Evolutionary conservation across 192 early-diverging fungal genomes (phyloP).

Genomic region (Backusella westeae): DNA sequence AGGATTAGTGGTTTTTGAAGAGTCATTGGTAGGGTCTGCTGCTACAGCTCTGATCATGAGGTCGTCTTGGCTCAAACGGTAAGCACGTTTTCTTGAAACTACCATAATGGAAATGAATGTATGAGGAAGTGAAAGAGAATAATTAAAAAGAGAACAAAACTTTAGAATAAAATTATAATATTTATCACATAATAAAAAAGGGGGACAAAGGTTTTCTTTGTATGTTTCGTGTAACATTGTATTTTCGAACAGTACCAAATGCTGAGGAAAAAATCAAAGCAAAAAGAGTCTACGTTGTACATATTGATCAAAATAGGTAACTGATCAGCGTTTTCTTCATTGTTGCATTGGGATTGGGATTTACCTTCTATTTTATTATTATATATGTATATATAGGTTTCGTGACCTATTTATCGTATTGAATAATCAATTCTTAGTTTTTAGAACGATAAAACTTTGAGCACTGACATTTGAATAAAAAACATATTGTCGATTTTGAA

Average conservation of each 20-base stretch:
- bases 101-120: not conserved
- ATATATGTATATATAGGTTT: not conserved
- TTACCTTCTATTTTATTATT: not conserved
- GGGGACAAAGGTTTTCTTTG: conserved; percentile 1
- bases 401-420: not conserved
- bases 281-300: not conserved
- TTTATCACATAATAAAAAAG: conserved; percentile 2
- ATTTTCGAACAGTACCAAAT: not conserved
- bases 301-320: not conserved
- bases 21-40: not conserved
- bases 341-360: not conserved
- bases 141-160: not conserved
- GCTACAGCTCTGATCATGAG: not conserved
- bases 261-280: not conserved
- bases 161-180: not conserved
- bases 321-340: not conserved
- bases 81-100: not conserved
- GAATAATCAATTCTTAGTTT: not conserved
- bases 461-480: not conserved
- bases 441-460: not conserved
- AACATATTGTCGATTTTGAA: not conserved
- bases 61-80: not conserved
- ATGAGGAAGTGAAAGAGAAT: not conserved
- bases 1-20: not conserved
- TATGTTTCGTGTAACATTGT: not conserved